Evolutionary conservation across 176 grass and related monocot genomes (phyloP), one percentile per base, ranked within the genome.

Genomic region (Aegilops bicornis): DNA sequence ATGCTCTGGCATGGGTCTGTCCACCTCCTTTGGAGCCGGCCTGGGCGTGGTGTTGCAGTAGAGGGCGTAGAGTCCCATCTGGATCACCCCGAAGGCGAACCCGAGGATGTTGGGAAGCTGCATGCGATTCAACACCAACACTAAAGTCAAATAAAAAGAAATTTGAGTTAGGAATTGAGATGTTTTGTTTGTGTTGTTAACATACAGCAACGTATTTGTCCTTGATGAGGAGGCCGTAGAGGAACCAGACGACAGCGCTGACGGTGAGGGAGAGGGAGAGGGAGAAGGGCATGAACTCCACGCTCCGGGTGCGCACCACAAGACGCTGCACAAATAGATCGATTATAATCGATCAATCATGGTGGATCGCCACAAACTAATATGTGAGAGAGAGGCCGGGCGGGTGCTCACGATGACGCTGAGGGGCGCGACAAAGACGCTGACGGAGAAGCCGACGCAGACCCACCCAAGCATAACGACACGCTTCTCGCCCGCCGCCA

Each of bases 271-370:
- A 95, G 65, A 95, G 43, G 1, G 95, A 97, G 24, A 97, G 92
- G 1, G 79, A 93, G 76, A 97, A 97, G 8, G 95, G 95, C 92
- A 97, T 95, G 87, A 95, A 97, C 84, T 97, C 95, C 0, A 97
- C 95, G 20, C 95, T 97, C 42, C 79, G 77, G 8, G 95, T 95
- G 7, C 89, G 89, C 59, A 97, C 79, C 19, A 97, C 95, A 27
- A 91, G 82, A 12, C 95, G 87, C 95, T 97, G 87, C 19, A 88
- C 43, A 36, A 33, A 54, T 19, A 8, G 6, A 39, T 39, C 5
- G 37, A 39, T 39, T 39, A 39, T 39, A 39, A 39, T 39, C 6
- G 8, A 8, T 39, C 37, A 39, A 8, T 39, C 37, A 39, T 39
- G 7, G 37, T 39, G 37, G 37, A 39, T 39, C 37, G 8, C 37